These are phyloP conservation scores for Leccinum incarnatum DNA, from an alignment of 768 basidiomycete species.

Conservation along the genomic window DNA sequence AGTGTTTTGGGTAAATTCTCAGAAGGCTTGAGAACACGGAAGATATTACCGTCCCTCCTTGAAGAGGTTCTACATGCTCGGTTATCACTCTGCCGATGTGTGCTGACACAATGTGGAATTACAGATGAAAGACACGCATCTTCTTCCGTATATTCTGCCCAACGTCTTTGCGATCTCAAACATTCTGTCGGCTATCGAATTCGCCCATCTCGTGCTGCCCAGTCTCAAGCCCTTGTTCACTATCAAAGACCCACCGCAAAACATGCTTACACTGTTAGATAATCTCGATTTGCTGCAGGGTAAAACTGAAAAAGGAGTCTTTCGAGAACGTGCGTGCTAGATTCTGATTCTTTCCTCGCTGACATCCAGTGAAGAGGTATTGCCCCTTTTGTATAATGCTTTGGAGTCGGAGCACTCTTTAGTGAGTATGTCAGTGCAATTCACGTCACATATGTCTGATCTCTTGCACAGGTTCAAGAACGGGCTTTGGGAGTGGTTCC, in stretches of 20 bases:
- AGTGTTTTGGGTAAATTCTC: slow-evolving; percentile 81
- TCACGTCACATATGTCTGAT: slow-evolving; percentile 1
- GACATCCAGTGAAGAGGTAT: slow-evolving; percentile 62
- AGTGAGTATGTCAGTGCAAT: slow-evolving; percentile 38
- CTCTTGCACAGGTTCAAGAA: slow-evolving; percentile 75
- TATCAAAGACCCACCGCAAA: slow-evolving; percentile 94
- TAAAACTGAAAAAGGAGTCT: slow-evolving; percentile 84
- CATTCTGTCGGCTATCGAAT: slow-evolving; percentile 73
- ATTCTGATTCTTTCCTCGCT: neutral
- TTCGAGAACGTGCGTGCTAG: slow-evolving; percentile 75
- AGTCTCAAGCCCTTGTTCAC: slow-evolving; percentile 87
- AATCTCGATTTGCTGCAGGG: slow-evolving; percentile 82
- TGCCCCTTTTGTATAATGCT: slow-evolving; percentile 93
- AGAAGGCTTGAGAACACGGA: slow-evolving; percentile 80
- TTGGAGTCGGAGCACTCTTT: slow-evolving; percentile 92
- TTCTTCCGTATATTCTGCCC: slow-evolving; percentile 93
- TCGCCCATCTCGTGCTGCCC: slow-evolving; percentile 77
- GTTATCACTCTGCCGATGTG: neutral
- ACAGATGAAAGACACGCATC: slow-evolving; percentile 90
- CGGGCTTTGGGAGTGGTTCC: slow-evolving; percentile 82
- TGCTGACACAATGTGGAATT: slow-evolving; percentile 9
- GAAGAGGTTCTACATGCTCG: slow-evolving; percentile 71
- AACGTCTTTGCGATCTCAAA: slow-evolving; percentile 91
- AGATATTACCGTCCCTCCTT: slow-evolving; percentile 86
- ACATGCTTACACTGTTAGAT: slow-evolving; percentile 91